phyloP scores from a whole-genome alignment of 768 basidiomycete species.

The Pleurotus cornucopiae region DNA sequence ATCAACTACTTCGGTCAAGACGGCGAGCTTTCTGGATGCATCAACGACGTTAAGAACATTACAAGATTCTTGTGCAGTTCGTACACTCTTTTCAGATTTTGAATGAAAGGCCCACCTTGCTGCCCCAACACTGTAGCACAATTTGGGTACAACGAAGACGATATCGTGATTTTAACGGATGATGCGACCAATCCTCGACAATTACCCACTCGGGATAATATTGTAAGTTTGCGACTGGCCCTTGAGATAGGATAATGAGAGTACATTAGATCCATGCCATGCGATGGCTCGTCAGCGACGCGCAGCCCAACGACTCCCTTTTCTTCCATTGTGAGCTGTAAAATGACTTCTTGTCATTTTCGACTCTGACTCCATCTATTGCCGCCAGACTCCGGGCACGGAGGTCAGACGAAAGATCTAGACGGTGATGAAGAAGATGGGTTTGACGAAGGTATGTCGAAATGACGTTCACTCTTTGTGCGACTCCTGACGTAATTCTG shows the following conservation, averaged over 20 bases:
- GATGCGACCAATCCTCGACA: conserved; percentile 57
- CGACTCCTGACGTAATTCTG: neutral
- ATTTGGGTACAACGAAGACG: conserved; percentile 68
- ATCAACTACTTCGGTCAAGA: conserved; percentile 78
- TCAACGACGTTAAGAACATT: conserved; percentile 87
- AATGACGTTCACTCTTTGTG: neutral
- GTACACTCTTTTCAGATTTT: conserved; percentile 16
- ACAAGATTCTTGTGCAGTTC: conserved; percentile 66
- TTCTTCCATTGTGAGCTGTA: conserved; percentile 78
- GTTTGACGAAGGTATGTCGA: conserved; percentile 62
- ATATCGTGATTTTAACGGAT: conserved; percentile 87
- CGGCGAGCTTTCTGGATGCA: conserved; percentile 73
- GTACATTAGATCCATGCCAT: conserved; percentile 63
- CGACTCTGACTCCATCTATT: neutral
- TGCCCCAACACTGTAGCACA: conserved; percentile 31
- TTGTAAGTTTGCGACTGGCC: conserved; percentile 38
- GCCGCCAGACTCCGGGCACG: conserved; percentile 81
- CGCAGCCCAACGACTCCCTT: conserved; percentile 77
- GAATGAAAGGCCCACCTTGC: neutral
- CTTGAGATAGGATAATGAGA: neutral
- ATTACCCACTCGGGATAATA: conserved; percentile 77
- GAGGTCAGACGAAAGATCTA: conserved; percentile 80
- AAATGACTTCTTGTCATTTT: neutral
- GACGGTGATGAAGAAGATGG: conserved; percentile 87
- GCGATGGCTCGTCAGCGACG: conserved; percentile 84